Evolutionary conservation across 2,329 filamentous ascomycete species (phyloP).

Genomic region (Drechmeria coniospora): DNA sequence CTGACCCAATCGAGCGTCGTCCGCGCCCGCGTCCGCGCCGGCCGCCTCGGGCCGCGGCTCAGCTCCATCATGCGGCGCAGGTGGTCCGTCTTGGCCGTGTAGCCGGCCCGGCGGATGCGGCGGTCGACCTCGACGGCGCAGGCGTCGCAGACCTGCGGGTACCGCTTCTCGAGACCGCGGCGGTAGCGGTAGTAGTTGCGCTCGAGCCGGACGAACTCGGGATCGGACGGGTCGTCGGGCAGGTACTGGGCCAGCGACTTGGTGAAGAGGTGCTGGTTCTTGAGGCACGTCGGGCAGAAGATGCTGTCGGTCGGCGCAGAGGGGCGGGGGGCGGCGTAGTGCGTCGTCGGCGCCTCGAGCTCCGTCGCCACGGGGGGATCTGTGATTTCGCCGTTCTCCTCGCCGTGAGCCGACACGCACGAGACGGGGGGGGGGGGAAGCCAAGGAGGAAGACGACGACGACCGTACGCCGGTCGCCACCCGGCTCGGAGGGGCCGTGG

Average conservation of each 20-base stretch:
- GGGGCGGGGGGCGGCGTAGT: constrained; percentile 30
- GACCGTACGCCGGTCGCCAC: too few species aligned
- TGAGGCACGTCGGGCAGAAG: constrained; percentile 66
- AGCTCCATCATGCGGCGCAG: constrained; percentile 60
- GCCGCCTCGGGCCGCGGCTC: constrained; percentile 25
- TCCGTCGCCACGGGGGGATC: constrained; percentile 57
- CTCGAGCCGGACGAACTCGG: constrained; percentile 54
- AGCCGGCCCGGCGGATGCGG: constrained; percentile 55
- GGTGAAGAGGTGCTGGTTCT: constrained; percentile 76
- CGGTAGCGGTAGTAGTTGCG: constrained; percentile 55
- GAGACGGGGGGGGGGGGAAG: too few species aligned
- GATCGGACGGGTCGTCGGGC: constrained; percentile 45
- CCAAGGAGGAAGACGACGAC: too few species aligned
- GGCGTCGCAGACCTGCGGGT: constrained; percentile 73
- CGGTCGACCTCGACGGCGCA: constrained; percentile 63
- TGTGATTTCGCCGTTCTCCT: constrained; percentile 70
- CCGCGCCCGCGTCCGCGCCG: constrained; percentile 11
- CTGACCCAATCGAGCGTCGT: constrained; percentile 28
- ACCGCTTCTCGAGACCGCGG: constrained; percentile 59
- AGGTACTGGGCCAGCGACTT: constrained; percentile 68
- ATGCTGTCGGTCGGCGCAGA: constrained; percentile 18
- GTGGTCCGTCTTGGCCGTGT: constrained; percentile 73
- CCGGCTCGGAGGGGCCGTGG: background rate
- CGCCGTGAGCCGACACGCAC: background rate
- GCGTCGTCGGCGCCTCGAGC: constrained; percentile 23